These are phyloP conservation scores for Aspergillus floridensis DNA, from an alignment of 2,329 filamentous ascomycete genomes.

Conservation along the genomic window DNA sequence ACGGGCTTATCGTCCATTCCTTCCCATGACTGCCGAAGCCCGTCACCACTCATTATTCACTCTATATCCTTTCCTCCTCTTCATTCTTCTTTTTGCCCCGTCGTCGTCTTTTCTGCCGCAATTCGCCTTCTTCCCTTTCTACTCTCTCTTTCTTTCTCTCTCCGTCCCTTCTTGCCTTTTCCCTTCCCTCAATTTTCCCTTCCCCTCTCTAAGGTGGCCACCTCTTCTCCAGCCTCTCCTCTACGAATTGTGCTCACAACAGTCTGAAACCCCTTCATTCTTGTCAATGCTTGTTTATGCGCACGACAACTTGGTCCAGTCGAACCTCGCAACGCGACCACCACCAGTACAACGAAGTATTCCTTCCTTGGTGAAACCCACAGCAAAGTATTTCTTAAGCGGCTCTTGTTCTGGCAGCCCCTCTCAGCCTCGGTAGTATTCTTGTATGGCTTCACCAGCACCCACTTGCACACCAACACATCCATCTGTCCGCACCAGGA, in stretches of 20 bases:
- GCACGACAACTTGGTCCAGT: neutral
- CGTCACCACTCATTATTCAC: neutral
- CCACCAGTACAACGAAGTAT: neutral
- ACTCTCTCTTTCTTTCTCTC: constrained; percentile 1
- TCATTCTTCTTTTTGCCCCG: neutral
- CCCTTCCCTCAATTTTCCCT: neutral
- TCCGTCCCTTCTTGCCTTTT: neutral
- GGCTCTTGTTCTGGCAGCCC: neutral
- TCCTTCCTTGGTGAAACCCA: neutral
- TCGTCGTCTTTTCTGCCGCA: neutral
- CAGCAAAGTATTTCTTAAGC: neutral
- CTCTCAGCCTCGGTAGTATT: neutral
- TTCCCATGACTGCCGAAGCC: neutral
- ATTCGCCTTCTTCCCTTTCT: neutral
- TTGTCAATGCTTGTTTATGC: neutral
- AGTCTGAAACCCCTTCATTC: neutral
- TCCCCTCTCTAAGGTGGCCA: neutral
- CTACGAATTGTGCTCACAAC: constrained; percentile 1
- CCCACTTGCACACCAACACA: constrained; percentile 2
- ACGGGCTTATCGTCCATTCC: constrained; percentile 4
- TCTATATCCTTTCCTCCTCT: neutral
- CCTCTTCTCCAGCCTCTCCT: neutral
- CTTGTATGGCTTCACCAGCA: constrained; percentile 16
- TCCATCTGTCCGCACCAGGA: constrained; percentile 10
- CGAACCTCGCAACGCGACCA: neutral